Percentiles rank a stretch among this genome's conserved stretches.
phyloP scores from a whole-genome alignment of 2,329 filamentous ascomycete genomes.

The Colletotrichum simmondsii region DNA sequence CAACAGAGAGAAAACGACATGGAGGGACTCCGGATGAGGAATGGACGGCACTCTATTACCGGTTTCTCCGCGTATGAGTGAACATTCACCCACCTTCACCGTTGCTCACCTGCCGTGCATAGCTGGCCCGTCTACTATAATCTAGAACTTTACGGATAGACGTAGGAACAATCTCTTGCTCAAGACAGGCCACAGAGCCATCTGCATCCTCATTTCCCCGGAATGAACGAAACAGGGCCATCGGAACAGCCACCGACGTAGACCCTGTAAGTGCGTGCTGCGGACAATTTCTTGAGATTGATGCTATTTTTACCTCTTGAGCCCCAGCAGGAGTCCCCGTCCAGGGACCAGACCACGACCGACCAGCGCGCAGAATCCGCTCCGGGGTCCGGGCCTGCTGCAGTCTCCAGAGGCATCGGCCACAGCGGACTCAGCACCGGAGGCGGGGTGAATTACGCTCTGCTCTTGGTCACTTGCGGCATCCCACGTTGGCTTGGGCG shows the following conservation, averaged over 20 bases:
- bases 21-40: neutral
- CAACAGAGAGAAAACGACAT: neutral
- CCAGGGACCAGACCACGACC: neutral
- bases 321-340: neutral
- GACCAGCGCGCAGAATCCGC: neutral
- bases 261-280: neutral
- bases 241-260: constrained; percentile 20
- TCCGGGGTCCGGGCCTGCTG: neutral
- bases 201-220: neutral
- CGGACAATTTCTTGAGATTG: neutral
- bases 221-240: neutral
- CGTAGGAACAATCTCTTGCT: neutral
- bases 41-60: neutral
- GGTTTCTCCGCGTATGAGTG: neutral
- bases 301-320: constrained; percentile 24
- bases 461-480: neutral
- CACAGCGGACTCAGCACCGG: neutral
- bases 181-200: neutral
- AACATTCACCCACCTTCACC: neutral
- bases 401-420: neutral
- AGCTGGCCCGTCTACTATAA: neutral
- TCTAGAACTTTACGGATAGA: neutral
- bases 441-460: neutral
- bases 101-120: neutral
- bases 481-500: neutral